A percentile compares a stretch with the other conserved stretches of the same genome.
phyloP scores from a whole-genome alignment of 495 filamentous ascomycete species.

The Aspergillus nanangensis region DNA sequence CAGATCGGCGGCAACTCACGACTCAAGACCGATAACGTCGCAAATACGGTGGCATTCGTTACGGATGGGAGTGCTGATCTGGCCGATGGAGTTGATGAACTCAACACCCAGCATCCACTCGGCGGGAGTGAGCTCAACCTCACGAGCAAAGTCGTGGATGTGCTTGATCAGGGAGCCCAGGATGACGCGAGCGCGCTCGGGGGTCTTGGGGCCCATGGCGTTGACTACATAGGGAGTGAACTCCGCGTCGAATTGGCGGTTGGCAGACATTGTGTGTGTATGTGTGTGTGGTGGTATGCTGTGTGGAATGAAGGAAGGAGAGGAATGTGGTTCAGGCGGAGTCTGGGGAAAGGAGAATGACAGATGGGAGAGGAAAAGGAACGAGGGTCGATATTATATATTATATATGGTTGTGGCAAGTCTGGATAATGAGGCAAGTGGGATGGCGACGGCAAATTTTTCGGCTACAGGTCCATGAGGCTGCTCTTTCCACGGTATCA shows the following conservation, averaged over 20 bases:
- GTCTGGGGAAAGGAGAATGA: too few relatives aligned
- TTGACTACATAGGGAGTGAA: conserved; percentile 74
- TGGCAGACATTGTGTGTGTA: conserved; percentile 34
- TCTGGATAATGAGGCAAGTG: too few relatives aligned
- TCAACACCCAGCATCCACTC: conserved; percentile 78
- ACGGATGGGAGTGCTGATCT: conserved; percentile 54
- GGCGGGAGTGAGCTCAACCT: conserved; percentile 72
- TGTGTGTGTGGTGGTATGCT: too few relatives aligned
- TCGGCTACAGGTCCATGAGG: too few relatives aligned
- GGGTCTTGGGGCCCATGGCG: conserved; percentile 69
- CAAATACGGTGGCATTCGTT: conserved; percentile 77
- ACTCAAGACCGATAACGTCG: conserved; percentile 79
- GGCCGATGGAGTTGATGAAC: conserved; percentile 50
- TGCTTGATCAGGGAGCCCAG: conserved; percentile 64
- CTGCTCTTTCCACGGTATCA: too few relatives aligned
- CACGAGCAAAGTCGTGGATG: conserved; percentile 79
- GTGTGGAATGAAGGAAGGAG: too few relatives aligned
- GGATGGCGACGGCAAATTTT: too few relatives aligned
- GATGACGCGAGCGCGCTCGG: conserved; percentile 61
- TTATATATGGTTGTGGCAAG: too few relatives aligned
- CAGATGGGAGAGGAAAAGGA: too few relatives aligned
- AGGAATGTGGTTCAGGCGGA: too few relatives aligned
- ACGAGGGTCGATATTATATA: too few relatives aligned
- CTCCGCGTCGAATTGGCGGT: conserved; percentile 59
- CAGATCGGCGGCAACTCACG: conserved; percentile 42